Conservation (phyloP, 352 stramenopile genomes). For the Phytophthora ramorum region DNA sequence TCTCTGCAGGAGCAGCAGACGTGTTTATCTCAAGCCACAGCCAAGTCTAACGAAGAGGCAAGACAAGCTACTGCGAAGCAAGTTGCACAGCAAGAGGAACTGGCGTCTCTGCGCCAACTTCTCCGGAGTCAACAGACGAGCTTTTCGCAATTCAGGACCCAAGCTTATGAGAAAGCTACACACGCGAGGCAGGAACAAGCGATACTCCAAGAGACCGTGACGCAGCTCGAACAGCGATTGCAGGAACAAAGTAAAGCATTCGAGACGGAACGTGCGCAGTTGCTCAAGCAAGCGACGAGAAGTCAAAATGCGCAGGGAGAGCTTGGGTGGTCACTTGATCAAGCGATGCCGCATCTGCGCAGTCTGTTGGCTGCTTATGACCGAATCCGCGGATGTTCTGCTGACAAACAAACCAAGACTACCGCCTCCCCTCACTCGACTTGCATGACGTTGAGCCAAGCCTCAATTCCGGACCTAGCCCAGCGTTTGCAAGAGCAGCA, state of each 20-base stretch:
- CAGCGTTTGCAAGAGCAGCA: conserved; percentile 17
- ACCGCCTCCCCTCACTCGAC: neutral
- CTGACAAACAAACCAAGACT: neutral
- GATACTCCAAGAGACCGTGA: conserved; percentile 9
- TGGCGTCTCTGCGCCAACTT: conserved; percentile 2
- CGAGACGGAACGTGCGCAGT: conserved; percentile 7
- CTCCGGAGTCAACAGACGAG: conserved; percentile 2
- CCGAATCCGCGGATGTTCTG: neutral
- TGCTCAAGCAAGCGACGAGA: neutral
- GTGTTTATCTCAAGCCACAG: conserved; percentile 4
- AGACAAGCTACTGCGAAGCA: conserved; percentile 3
- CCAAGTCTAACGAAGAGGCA: conserved; percentile 3
- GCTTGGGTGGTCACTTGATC: conserved; percentile 11
- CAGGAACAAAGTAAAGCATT: conserved; percentile 13
- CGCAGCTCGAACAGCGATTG: conserved; percentile 13
- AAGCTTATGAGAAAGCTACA: conserved; percentile 3
- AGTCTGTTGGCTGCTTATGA: conserved; percentile 24
- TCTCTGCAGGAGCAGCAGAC: conserved; percentile 5
- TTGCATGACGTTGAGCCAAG: neutral
- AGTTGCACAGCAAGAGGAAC: neutral
- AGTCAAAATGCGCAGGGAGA: neutral
- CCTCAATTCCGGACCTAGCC: neutral
- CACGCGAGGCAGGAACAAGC: conserved; percentile 7
- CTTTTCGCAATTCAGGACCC: conserved; percentile 2
- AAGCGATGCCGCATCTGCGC: conserved; percentile 12